Conservation (phyloP, 768 basidiomycete species). For the Gymnopilus junonius region DNA sequence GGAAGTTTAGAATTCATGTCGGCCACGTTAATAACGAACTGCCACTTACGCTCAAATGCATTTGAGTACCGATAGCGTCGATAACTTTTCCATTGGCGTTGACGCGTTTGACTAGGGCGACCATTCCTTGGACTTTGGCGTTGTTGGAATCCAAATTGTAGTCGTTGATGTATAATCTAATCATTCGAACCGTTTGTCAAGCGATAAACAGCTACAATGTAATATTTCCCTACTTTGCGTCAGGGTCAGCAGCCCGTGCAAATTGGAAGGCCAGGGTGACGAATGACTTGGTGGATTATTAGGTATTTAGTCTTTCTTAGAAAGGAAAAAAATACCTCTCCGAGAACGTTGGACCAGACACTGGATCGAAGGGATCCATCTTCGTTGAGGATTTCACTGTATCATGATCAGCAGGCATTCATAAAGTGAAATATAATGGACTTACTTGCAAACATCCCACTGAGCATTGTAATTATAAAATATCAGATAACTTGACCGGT, state of each 20-base stretch:
- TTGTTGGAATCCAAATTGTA: conserved; percentile 54
- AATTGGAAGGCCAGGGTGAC: conserved; percentile 56
- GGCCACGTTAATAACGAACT: neutral
- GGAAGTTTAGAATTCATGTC: neutral
- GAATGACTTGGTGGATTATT: conserved; percentile 37
- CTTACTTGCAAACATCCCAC: conserved; percentile 51
- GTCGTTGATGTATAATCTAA: conserved; percentile 48
- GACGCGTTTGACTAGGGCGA: conserved; percentile 45
- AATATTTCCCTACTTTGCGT: conserved; percentile 40
- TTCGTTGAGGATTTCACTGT: conserved; percentile 55
- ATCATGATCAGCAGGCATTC: conserved; percentile 16
- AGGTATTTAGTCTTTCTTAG: neutral
- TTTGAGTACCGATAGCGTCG: conserved; percentile 55
- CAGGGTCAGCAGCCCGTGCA: conserved; percentile 52
- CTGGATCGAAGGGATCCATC: conserved; percentile 50
- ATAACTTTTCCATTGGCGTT: conserved; percentile 45
- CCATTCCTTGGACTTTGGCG: conserved; percentile 45
- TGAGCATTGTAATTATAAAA: conserved; percentile 9
- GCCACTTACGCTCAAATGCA: conserved; percentile 39
- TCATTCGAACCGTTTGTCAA: neutral
- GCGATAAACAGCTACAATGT: neutral
- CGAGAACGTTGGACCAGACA: conserved; percentile 55
- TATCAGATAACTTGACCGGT: neutral
- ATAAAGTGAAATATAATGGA: conserved; percentile 1
- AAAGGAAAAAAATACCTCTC: conserved; percentile 32